phyloP scores from a whole-genome alignment of 306 rosid genomes.

The Spatholobus suberectus region DNA sequence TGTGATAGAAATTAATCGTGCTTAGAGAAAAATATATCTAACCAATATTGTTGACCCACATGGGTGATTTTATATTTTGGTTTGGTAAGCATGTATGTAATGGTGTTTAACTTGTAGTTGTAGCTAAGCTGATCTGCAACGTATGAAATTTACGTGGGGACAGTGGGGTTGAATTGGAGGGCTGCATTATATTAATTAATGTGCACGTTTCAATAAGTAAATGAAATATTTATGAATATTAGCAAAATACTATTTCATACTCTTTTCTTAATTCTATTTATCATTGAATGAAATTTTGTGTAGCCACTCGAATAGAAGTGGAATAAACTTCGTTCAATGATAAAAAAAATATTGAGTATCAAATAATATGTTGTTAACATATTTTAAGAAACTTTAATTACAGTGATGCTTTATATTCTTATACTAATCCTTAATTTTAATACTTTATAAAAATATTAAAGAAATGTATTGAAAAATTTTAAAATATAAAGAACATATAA shows the following conservation, averaged over 20 bases:
- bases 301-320: too few relatives aligned
- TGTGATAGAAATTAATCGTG: background rate
- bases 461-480: too few relatives aligned
- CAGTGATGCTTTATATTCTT: too few relatives aligned
- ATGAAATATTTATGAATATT: background rate
- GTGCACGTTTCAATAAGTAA: constrained; percentile 8
- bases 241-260: background rate
- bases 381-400: too few relatives aligned
- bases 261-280: background rate
- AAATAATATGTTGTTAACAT: too few relatives aligned
- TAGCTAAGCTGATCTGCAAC: background rate
- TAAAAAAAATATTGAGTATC: too few relatives aligned
- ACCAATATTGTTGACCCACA: constrained; percentile 25
- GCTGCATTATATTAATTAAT: constrained; percentile 11
- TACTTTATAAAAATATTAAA: too few relatives aligned
- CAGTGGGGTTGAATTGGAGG: constrained; percentile 9
- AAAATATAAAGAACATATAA: too few relatives aligned
- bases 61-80: constrained; percentile 26
- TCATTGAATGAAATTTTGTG: background rate
- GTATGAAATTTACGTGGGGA: background rate
- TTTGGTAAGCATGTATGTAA: constrained; percentile 36
- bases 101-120: constrained; percentile 8
- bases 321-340: too few relatives aligned
- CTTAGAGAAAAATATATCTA: background rate
- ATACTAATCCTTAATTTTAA: too few relatives aligned